Evolutionary conservation across 2,329 filamentous ascomycete species (phyloP).

Genomic region (Hypoxylon rubiginosum): DNA sequence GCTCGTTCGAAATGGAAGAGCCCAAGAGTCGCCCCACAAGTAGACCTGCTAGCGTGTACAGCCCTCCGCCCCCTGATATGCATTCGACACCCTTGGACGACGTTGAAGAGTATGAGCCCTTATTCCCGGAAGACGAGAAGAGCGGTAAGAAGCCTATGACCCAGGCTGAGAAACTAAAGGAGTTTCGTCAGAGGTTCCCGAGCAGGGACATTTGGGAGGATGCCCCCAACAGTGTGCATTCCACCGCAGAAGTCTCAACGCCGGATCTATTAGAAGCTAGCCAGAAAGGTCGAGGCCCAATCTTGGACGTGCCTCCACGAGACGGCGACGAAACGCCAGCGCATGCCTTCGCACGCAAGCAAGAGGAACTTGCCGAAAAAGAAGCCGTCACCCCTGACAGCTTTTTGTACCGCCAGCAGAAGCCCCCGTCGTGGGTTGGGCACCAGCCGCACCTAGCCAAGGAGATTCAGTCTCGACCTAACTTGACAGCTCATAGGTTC

Average conservation of each 20-base stretch:
- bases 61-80: slow-evolving; percentile 67
- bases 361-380: slow-evolving; percentile 74
- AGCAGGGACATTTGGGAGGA: slow-evolving; percentile 99
- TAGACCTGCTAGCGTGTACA: slow-evolving; percentile 73
- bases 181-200: slow-evolving; percentile 80
- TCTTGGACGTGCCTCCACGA: slow-evolving; percentile 52
- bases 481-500: slow-evolving; percentile 75
- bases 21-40: slow-evolving; percentile 75
- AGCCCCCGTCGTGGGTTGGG: slow-evolving; percentile 61
- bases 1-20: slow-evolving; percentile 68
- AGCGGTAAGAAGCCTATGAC: slow-evolving; percentile 56
- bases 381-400: slow-evolving; percentile 63
- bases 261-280: slow-evolving; percentile 72
- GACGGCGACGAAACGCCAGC: slow-evolving; percentile 70
- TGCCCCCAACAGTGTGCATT: slow-evolving; percentile 85
- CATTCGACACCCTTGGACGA: slow-evolving; percentile 82
- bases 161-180: slow-evolving; percentile 62
- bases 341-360: slow-evolving; percentile 74
- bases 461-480: slow-evolving; percentile 64
- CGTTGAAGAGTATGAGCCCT: slow-evolving; percentile 92
- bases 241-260: slow-evolving; percentile 84
- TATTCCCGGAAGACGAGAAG: slow-evolving; percentile 85
- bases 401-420: slow-evolving; percentile 67
- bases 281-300: slow-evolving; percentile 56
- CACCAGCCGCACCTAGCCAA: slow-evolving; percentile 65